These are phyloP conservation scores for Jimgerdemannia flammicorona DNA, from an alignment of 192 early-diverging fungal genomes.

Conservation along the genomic window DNA sequence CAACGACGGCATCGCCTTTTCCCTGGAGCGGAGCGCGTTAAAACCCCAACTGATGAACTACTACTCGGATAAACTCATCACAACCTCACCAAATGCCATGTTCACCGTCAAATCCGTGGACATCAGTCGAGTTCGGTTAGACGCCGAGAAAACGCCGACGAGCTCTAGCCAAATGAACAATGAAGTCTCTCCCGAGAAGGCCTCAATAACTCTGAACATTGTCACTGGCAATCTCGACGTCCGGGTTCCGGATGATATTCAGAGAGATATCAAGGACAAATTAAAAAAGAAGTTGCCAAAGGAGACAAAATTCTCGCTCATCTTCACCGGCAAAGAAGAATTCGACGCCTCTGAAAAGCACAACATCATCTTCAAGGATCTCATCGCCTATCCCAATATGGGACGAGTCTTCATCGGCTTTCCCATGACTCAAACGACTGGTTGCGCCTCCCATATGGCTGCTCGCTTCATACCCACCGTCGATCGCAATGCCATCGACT, in stretches of 20 bases:
- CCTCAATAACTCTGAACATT: not conserved
- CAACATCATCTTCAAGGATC: no score
- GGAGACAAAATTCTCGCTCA: constrained; percentile 61
- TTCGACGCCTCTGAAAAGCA: constrained; percentile 50
- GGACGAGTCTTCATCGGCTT: constrained; percentile 89
- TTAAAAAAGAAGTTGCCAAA: constrained; percentile 84
- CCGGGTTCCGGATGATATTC: constrained; percentile 28
- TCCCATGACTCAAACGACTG: constrained; percentile 88
- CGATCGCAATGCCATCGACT: constrained; percentile 85
- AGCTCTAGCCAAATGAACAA: not conserved
- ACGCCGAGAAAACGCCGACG: constrained; percentile 30
- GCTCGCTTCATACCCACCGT: constrained; percentile 89
- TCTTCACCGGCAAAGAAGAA: constrained; percentile 77
- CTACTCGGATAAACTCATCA: constrained; percentile 37
- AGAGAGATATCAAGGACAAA: constrained; percentile 74
- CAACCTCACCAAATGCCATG: constrained; percentile 63
- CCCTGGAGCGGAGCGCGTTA: constrained; percentile 58
- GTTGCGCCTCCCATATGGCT: constrained; percentile 74
- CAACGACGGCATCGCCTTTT: constrained; percentile 53
- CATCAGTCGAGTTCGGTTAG: constrained; percentile 50
- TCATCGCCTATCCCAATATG: constrained; percentile 65
- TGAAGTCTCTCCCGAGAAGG: no score
- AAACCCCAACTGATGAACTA: constrained; percentile 59
- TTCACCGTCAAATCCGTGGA: constrained; percentile 62
- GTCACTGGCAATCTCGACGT: constrained; percentile 3